Base-by-base conservation (phyloP, 768 basidiomycete genomes). In the Rhizopogon vinicolor region DNA sequence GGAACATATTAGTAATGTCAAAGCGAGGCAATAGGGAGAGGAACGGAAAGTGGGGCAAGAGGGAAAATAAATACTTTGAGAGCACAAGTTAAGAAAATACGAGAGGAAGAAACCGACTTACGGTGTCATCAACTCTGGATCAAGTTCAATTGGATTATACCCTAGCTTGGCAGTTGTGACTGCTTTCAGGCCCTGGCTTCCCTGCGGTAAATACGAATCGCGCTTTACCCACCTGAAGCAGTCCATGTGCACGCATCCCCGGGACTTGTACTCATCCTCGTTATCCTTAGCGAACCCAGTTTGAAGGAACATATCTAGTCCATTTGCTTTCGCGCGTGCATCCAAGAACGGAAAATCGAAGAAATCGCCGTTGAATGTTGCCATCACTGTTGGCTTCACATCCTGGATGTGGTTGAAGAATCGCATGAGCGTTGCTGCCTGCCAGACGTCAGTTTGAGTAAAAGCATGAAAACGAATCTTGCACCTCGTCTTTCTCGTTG, bases 151-250 rank as follows among this genome's bases (percentile, higher is more conserved):
- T 8, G 97, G 97, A 65, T 94, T 85, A 67, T 99, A 99, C 3
- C 97, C 97, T 9, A 99, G 74, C 72, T 99, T 99, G 16, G 91
- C 84, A 0, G 89, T 94, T 1, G 97, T 99, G 13, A 98, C 97
- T 0, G 97, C 97, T 69, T 99, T 99, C 68, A 99, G 75, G 65
- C 97, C 97, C 67, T 98, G 97, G 78, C 91, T 93, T 44, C 97
- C 97, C 75, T 98, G 97, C 1, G 97, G 97, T 14, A 99, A 75
- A 68, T 99, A 98, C 7, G 95, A 98, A 73, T 98, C 97, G 41
- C 97, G 87, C 71, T 99, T 98, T 50, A 99, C 97, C 97, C 97
- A 99, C 63, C 96, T 86, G 79, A 98, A 98, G 68, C 93, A 96
- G 65, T 99, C 97, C 97, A 99, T 97, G 67, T 99, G 97, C 19